Base-by-base conservation (phyloP, 169 alveolate species). In the Eimeria maxima region DNA sequence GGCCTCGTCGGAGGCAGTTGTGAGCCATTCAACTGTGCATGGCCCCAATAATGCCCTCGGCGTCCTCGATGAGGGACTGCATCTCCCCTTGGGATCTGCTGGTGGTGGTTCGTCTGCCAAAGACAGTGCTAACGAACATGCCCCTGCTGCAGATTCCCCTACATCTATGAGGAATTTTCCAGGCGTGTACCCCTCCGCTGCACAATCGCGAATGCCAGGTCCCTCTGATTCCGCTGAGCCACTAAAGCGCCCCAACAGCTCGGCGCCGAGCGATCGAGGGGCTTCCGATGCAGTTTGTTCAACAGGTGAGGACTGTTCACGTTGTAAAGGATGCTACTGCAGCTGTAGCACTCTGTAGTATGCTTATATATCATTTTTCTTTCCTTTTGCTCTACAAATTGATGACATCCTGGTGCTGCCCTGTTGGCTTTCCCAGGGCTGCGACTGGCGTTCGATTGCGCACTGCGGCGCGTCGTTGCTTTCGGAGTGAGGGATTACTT, bases 361-460 rank as follows among this genome's bases (percentile, higher is more conserved):
- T 16, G 67, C 0, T 4, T 57, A 57, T 57, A 16, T 14, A 57
- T 11, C 33, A 2, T 22, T 3, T 63, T 14, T 22, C 73, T 2
- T 63, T 20, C 20, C 38, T 22, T 2, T 63, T 63, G 38, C 38
- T 33, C 38, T 33, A 57, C 67, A 10, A 14, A 57, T 10, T 65
- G 74, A 65, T 11, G 74, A 8, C 38, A 8, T 4, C 33, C 14
- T 16, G 24, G 8, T 0, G 83, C 11, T 73, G 53, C 83, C 38
- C n/a, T 11, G 83, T 13, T 13, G 83, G 60, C 14, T 38, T 8
- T 45, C 42, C 2, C 93, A 86, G 93, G 93, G 14, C 80, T 86
- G 44, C 63, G 93, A 18, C 93, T 86, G 42, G 93, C 93, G 73
- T 86, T 86, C 42, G 93, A 86, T 42, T 86, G 93, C 93, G 93